Base-by-base conservation (phyloP, 176 grass and related monocot genomes). In the Cenchrus purpureus region DNA sequence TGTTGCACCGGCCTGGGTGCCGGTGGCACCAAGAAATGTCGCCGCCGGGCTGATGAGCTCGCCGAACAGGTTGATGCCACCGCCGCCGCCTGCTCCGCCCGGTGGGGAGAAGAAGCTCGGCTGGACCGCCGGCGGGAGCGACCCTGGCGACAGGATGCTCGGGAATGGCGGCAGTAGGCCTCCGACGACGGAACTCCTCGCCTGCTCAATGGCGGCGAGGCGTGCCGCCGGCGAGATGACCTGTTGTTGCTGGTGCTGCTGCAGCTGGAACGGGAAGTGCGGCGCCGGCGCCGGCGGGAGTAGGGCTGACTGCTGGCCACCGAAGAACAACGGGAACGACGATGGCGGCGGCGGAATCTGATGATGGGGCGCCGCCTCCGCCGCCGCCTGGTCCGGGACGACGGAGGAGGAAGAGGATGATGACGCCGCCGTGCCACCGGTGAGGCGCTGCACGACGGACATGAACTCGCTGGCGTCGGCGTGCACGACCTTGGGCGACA, bases 391-490 rank as follows among this genome's bases (percentile, higher is more conserved):
- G 37, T 40, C 37, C 37, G 1, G 7, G 14, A 70, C 1, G 10
- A 70, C 1, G 70, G 42, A 20, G 17, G 83, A 40, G 10, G 81
- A 57, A 7, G 80, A 72, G 12, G 42, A 10, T 17, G 29, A 15
- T 11, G 66, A 0, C 15, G 49, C 37, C n/a, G n/a, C n/a, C 4
- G 86, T 0, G 74, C 58, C 73, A 57, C 91, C 91, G 19, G 91
- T 93, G 67, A 93, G 88, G 31, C 91, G 91, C 74, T 93, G 91
- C 59, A 93, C 91, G 85, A 93, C 82, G 44, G 91, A 90, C 91
- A 83, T 90, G 88, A 93, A 93, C n/a, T 93, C 91, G 78, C 66
- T 17, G 34, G 88, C 73, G 25, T 85, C 14, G 17, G 78, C 51
- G 68, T 93, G 91, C 51, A 93, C 79, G 45, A 93, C 88, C 88